Evolutionary conservation across 2,329 filamentous ascomycete genomes (phyloP), one percentile per base, ranked within the genome.

Genomic region (Colletotrichum tofieldiae): DNA sequence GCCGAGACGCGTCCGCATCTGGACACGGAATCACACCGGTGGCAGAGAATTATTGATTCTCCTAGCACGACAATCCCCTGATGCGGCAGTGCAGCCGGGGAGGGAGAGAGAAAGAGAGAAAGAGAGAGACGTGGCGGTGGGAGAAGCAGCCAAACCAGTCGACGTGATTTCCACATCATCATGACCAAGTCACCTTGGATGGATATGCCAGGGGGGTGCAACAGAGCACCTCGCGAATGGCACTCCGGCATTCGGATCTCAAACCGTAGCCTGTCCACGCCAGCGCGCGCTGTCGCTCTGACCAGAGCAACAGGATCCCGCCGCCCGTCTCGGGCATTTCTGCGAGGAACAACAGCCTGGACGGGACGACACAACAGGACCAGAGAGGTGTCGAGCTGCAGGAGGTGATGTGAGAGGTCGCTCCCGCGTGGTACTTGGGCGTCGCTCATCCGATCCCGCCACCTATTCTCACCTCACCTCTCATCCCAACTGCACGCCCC

Each of bases 311-410:
- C 43, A 35, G 3, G 20, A 39, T 56, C 51, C 16, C 35, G 45
- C 64, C 56, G 64, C 68, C 68, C 64, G 64, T 61, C 32, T 67
- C 68, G 68, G 68, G 68, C 68, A 62, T 71, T 62, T 71, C 39
- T 59, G 54, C 26, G 35, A 63, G 58, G 23, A 32, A 32, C 29
- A 32, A 56, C 49, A 55, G 58, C 43, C 41, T 32, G 35, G 23
- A 63, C 45, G 32, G 35, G 26, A 64, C 45, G 55, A 45, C 41
- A 61, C 64, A 18, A 23, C 37, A 29, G 23, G 35, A 20, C 61
- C 47, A 41, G 20, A 54, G 61, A 51, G 59, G 61, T 32, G 37
- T 35, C 3, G 49, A 41, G 43, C 7, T 29, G 60, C 45, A 51
- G 43, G 20, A 63, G 61, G 32, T 52, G 23, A 52, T 11, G 32